These are phyloP conservation scores for Triticum aestivum DNA, from an alignment of 176 grass and related monocot genomes.

Conservation along the genomic window IWGSC_CS_RefSeq_v2.1 NC_057802.1:534450702-534451201, in stretches of 20 bases:
- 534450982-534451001: too few species aligned
- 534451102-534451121: too few species aligned
- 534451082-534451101: too few species aligned
- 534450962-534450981: too few species aligned
- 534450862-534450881: conserved; percentile 19
- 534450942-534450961: background rate
- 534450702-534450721: conserved; percentile 24
- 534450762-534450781: background rate
- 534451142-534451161: too few species aligned
- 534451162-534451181: too few species aligned
- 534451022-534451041: too few species aligned
- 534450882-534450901: background rate
- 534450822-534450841: background rate
- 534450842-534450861: background rate
- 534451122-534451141: too few species aligned
- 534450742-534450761: background rate
- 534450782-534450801: background rate
- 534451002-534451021: too few species aligned
- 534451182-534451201: too few species aligned
- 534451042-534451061: too few species aligned
- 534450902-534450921: background rate
- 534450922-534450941: background rate
- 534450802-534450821: background rate
- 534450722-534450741: background rate
- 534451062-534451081: too few species aligned